phyloP scores from a whole-genome alignment of 2,329 filamentous ascomycete genomes.

The Westerdykella ornata region DNA sequence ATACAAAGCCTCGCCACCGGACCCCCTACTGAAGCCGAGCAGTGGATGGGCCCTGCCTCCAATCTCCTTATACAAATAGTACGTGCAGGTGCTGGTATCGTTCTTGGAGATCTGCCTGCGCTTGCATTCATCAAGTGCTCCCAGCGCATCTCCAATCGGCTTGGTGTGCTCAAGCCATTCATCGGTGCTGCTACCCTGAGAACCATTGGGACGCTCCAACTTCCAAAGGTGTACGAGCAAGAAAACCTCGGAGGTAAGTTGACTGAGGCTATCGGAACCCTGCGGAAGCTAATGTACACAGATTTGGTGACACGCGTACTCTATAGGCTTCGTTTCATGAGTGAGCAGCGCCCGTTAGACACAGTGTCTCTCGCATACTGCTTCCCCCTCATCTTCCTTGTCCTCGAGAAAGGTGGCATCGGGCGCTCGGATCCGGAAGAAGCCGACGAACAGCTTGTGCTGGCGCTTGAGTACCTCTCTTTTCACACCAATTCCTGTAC shows the following conservation, averaged over 20 bases:
- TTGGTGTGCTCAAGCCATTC: constrained; percentile 72
- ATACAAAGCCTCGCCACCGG: constrained; percentile 75
- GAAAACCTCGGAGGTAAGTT: constrained; percentile 67
- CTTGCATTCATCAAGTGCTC: constrained; percentile 74
- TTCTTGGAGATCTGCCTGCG: constrained; percentile 74
- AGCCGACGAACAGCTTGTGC: constrained; percentile 78
- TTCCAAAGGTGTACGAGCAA: constrained; percentile 64
- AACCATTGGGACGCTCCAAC: constrained; percentile 63
- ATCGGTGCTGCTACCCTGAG: constrained; percentile 82
- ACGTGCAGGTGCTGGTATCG: constrained; percentile 69
- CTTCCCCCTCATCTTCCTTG: constrained; percentile 70
- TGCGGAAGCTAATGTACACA: constrained; percentile 17
- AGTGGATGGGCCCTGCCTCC: constrained; percentile 83
- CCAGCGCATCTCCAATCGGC: constrained; percentile 62
- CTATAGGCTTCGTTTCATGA: constrained; percentile 82
- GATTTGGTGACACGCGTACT: constrained; percentile 76
- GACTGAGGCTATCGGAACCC: neutral
- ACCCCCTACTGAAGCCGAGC: constrained; percentile 78
- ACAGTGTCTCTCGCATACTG: constrained; percentile 80
- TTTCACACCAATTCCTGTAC: constrained; percentile 76
- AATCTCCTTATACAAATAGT: constrained; percentile 66
- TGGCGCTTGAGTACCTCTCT: constrained; percentile 80
- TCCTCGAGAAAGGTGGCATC: constrained; percentile 74
- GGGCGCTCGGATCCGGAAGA: constrained; percentile 63
- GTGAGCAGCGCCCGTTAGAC: constrained; percentile 92